Percentiles rank a stretch among this genome's conserved stretches.
Evolutionary conservation across 2,329 filamentous ascomycete genomes (phyloP).

Genomic region (Trichoderma cornu-damae): DNA sequence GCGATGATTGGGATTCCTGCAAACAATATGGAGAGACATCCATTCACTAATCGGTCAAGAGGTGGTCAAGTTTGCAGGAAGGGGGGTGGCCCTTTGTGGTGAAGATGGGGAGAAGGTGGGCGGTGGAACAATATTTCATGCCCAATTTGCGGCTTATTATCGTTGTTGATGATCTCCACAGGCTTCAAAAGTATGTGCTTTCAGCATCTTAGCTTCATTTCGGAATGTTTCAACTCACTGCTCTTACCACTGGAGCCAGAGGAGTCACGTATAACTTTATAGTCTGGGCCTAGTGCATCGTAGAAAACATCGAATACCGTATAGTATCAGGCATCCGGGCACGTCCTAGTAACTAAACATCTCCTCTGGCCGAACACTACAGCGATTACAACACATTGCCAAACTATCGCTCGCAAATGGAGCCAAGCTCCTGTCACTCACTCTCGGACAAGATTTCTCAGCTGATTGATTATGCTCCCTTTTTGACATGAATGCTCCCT

Average conservation of each 20-base stretch:
- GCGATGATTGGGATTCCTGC: too few relatives aligned
- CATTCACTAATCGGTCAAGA: too few relatives aligned
- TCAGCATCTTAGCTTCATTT: background rate
- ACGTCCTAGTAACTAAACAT: background rate
- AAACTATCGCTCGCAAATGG: background rate
- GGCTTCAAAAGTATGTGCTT: background rate
- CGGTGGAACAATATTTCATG: too few relatives aligned
- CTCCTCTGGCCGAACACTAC: background rate
- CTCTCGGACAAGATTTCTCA: background rate
- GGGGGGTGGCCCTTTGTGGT: too few relatives aligned
- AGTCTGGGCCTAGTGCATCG: rapidly evolving
- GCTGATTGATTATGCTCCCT: background rate
- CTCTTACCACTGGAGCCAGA: background rate
- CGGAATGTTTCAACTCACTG: background rate
- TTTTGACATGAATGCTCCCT: background rate
- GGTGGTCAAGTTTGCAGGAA: too few relatives aligned
- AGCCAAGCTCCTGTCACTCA: background rate
- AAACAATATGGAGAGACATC: too few relatives aligned
- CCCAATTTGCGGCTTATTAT: too few relatives aligned
- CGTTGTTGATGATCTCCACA: too few relatives aligned
- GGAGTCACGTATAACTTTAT: background rate
- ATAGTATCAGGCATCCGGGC: background rate
- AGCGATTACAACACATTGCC: background rate
- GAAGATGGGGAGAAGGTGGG: too few relatives aligned
- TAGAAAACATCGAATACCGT: background rate